These are phyloP conservation scores for Heimioporus sp. DNA, from an alignment of 768 basidiomycete genomes.

Conservation along the genomic window DNA sequence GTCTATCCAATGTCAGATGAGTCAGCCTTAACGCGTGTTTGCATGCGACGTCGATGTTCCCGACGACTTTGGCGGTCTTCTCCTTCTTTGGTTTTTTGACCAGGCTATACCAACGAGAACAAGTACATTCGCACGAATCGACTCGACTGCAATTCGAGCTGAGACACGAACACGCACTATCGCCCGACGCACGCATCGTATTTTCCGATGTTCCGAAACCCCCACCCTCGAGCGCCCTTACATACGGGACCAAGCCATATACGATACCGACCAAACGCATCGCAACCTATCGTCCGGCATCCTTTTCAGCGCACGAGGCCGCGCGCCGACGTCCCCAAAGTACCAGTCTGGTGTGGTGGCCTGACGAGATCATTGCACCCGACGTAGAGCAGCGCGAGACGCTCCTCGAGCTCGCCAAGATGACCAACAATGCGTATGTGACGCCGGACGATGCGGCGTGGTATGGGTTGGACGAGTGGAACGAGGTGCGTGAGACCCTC, in stretches of 20 bases:
- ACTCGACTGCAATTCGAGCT: slow-evolving; percentile 48
- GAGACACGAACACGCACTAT: slow-evolving; percentile 61
- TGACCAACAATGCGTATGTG: slow-evolving; percentile 92
- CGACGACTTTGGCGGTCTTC: slow-evolving; percentile 47
- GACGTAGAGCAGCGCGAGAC: slow-evolving; percentile 76
- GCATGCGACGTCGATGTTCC: slow-evolving; percentile 29
- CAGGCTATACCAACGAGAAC: slow-evolving; percentile 5
- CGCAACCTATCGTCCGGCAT: slow-evolving; percentile 45
- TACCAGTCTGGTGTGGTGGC: slow-evolving; percentile 61
- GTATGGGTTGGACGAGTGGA: slow-evolving; percentile 80
- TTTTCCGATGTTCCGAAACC: slow-evolving; percentile 48
- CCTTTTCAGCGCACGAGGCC: slow-evolving; percentile 41
- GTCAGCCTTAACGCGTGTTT: slow-evolving; percentile 10
- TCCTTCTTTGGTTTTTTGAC: slow-evolving; percentile 34
- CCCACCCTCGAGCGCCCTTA: slow-evolving; percentile 3
- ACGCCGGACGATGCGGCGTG: slow-evolving; percentile 59
- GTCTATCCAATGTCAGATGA: slow-evolving; percentile 7
- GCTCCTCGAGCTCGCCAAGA: slow-evolving; percentile 83
- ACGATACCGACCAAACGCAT: slow-evolving; percentile 37
- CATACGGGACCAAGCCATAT: slow-evolving; percentile 28
- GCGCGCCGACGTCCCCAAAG: slow-evolving; percentile 48
- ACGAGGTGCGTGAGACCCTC: slow-evolving; percentile 38
- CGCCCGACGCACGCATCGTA: slow-evolving; percentile 44
- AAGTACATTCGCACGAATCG: neutral
- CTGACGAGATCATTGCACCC: slow-evolving; percentile 69